A percentile compares a stretch with the other conserved stretches of the same genome.
These are phyloP conservation scores for Hamamelis virginiana DNA, from an alignment of 164 flowering plant species.

Conservation along the genomic window DNA sequence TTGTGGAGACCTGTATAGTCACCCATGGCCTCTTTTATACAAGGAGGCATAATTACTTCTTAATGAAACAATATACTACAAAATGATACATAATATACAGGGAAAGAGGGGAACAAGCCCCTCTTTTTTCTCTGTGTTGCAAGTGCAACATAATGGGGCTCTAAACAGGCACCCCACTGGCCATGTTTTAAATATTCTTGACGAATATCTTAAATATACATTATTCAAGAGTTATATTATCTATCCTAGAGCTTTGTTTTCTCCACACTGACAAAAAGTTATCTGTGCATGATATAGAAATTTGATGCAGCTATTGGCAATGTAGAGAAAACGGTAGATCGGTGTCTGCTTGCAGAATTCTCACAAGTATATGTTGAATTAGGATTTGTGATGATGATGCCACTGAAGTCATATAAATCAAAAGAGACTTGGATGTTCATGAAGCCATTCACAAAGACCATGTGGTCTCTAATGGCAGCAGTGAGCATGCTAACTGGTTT, in stretches of 20 bases:
- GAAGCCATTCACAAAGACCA: constrained; percentile 31
- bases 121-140: too few species aligned
- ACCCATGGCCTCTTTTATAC: background rate
- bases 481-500: too few species aligned
- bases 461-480: constrained; percentile 11
- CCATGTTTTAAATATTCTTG: too few species aligned
- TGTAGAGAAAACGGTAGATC: background rate
- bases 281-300: background rate
- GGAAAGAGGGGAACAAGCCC: too few species aligned
- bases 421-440: constrained; percentile 29
- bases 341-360: background rate
- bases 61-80: too few species aligned
- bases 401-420: background rate
- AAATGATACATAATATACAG: too few species aligned
- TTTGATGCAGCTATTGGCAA: background rate
- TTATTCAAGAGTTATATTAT: too few species aligned
- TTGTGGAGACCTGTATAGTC: background rate
- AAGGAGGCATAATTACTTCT: background rate
- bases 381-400: constrained; percentile 15
- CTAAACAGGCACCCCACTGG: too few species aligned
- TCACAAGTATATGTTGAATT: background rate
- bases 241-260: background rate
- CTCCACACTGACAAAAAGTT: background rate
- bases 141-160: too few species aligned
- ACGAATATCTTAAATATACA: too few species aligned